phyloP scores from a whole-genome alignment of 2,329 filamentous ascomycete genomes.

The Apiospora malaysiana region DNA sequence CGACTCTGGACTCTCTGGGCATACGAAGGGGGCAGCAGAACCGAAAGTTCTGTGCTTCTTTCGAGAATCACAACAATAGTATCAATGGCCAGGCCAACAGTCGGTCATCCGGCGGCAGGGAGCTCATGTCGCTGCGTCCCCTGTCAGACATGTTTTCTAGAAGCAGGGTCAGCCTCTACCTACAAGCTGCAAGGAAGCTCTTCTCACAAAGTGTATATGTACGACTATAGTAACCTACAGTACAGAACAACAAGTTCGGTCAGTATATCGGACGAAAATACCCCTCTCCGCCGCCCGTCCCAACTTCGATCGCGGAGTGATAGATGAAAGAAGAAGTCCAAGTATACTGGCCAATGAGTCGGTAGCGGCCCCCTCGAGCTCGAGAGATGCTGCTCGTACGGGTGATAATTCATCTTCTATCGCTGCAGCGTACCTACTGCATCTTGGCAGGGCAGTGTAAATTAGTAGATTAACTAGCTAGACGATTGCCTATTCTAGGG shows the following conservation, averaged over 20 bases:
- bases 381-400: background rate
- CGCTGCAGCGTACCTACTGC: background rate
- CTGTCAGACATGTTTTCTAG: conserved; percentile 13
- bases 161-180: background rate
- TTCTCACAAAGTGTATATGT: background rate
- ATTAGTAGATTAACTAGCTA: background rate
- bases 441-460: conserved; percentile 12
- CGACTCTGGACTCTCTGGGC: background rate
- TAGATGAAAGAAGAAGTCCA: background rate
- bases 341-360: background rate
- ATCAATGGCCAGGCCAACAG: background rate
- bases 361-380: background rate
- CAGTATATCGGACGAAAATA: conserved; percentile 8
- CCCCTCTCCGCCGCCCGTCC: background rate
- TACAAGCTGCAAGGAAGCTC: background rate
- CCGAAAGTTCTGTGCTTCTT: background rate
- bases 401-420: background rate
- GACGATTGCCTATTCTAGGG: conserved; percentile 3
- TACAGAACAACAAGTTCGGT: background rate
- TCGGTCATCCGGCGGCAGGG: background rate
- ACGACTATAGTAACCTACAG: no score
- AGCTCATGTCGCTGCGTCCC: background rate
- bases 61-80: conserved; percentile 12
- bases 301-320: background rate
- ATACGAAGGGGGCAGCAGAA: background rate